Base-by-base conservation (phyloP, 176 grass and related monocot species). In the Eragrostis nindensis region DNA sequence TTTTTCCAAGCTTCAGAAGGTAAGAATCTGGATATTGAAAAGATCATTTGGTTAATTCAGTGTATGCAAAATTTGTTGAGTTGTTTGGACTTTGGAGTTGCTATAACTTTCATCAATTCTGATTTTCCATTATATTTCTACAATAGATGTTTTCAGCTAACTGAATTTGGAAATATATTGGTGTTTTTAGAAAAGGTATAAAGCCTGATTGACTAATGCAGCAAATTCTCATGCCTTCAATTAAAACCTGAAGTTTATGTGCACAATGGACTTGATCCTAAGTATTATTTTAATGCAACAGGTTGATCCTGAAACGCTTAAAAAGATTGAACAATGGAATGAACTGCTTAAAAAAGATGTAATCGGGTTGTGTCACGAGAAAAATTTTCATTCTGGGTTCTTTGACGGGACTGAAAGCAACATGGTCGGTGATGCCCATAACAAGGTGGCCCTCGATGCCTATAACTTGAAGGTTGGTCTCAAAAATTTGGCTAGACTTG, bases 281-380 rank as follows among this genome's bases (percentile, higher is more conserved):
- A 75, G 55, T 76, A 42, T 71, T 76, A 32, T 83, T 66, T 47
- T 80, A 40, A 72, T 66, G 66, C 44, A 82, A 38, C 79, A 98
- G 96, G 82, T 60, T 62, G 96, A 86, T 88, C 71, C 88, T 60
- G 96, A 98, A 49, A 56, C 89, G 44, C 76, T 82, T 55, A 90
- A 91, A 82, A 92, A 98, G 73, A 87, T 95, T 15, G 96, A 93
- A 39, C 88, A 93, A 75, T 98, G 96, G 96, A 98, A 93, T 64
- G 90, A 85, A 86, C 15, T 43, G 30, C 72, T 98, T 55, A 94
- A 88, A 72, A 41, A 57, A 2, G 92, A 98, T 71, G 92, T 98
- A 39, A 79, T 98, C 68, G 93, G 87, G 85, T 91, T 93, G 84
- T 98, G 96, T 81, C 85, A 95, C 73, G 88, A 98, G 64, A 93